Conservation (phyloP, 2,329 filamentous ascomycete species). For the Lecanosticta acicola region DNA sequence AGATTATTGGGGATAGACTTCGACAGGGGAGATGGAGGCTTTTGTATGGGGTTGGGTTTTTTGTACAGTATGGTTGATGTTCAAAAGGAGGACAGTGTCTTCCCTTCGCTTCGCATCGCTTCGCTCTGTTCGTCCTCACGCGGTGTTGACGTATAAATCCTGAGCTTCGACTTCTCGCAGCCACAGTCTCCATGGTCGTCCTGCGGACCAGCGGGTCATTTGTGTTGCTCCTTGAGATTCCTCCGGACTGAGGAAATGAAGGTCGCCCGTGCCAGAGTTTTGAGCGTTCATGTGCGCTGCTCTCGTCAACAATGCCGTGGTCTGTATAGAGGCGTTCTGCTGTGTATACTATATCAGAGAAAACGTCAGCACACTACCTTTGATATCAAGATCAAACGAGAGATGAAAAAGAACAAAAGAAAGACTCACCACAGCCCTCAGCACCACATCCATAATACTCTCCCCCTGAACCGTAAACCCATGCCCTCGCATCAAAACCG, state of each 20-base stretch:
- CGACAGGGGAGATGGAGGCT: too few species aligned
- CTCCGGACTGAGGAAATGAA: background rate
- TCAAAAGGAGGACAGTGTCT: too few species aligned
- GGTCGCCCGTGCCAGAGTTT: background rate
- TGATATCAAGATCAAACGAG: too few species aligned
- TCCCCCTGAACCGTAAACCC: background rate
- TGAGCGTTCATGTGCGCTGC: slow-evolving; percentile 14
- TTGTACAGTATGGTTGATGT: too few species aligned
- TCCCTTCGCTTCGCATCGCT: too few species aligned
- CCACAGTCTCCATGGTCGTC: slow-evolving; percentile 31
- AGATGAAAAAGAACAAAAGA: too few species aligned
- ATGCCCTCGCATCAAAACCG: slow-evolving; percentile 1
- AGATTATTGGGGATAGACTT: too few species aligned
- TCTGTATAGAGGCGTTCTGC: slow-evolving; percentile 38
- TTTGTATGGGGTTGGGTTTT: too few species aligned
- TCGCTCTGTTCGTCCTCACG: too few species aligned
- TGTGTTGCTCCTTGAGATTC: background rate
- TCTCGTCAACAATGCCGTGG: slow-evolving; percentile 33
- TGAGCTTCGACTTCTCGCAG: slow-evolving; percentile 26
- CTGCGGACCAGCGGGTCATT: slow-evolving; percentile 25
- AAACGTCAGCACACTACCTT: too few species aligned
- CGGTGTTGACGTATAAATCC: slow-evolving; percentile 20
- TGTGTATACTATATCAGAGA: slow-evolving; percentile 39
- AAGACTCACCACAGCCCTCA: background rate
- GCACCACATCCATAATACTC: background rate